phyloP scores from a whole-genome alignment of 306 rosid genomes.

The Vicia villosa region DNA sequence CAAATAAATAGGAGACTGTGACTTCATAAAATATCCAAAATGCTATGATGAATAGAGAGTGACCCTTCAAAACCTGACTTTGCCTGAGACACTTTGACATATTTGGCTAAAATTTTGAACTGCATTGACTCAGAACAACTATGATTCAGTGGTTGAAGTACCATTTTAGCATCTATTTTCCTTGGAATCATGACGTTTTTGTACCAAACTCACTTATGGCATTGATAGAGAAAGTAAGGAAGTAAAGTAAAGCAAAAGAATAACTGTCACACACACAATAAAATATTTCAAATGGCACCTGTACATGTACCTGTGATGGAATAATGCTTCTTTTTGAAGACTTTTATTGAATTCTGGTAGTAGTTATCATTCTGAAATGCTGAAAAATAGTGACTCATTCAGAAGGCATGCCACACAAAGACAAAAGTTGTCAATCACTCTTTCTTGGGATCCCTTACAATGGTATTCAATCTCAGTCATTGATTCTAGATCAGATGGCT shows the following conservation, averaged over 20 bases:
- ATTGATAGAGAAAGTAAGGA: conserved; percentile 43
- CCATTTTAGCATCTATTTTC: conserved; percentile 28
- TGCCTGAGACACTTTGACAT: conserved; percentile 47
- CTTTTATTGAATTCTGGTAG: conserved; percentile 35
- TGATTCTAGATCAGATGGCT: no score
- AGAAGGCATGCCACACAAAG: conserved; percentile 40
- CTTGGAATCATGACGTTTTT: conserved; percentile 37
- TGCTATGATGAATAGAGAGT: conserved; percentile 51
- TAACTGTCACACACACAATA: conserved; percentile 41
- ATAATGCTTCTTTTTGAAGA: conserved; percentile 48
- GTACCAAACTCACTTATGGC: conserved; percentile 38
- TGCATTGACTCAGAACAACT: conserved; percentile 43
- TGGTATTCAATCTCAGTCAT: no score
- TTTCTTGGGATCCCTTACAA: no score
- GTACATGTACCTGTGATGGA: conserved; percentile 44
- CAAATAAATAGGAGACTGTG: conserved; percentile 33
- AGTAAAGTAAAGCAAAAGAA: conserved; percentile 43
- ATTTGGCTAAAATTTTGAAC: conserved; percentile 62
- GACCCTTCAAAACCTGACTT: conserved; percentile 51
- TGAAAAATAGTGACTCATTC: conserved; percentile 32
- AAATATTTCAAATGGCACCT: conserved; percentile 53
- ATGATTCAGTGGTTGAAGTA: conserved; percentile 46
- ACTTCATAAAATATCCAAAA: conserved; percentile 39
- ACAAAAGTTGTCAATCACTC: conserved; percentile 39
- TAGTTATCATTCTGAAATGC: conserved; percentile 39